Conservation (phyloP, 2,329 filamentous ascomycete genomes). For the Tolypocladium ovalisporum region DNA sequence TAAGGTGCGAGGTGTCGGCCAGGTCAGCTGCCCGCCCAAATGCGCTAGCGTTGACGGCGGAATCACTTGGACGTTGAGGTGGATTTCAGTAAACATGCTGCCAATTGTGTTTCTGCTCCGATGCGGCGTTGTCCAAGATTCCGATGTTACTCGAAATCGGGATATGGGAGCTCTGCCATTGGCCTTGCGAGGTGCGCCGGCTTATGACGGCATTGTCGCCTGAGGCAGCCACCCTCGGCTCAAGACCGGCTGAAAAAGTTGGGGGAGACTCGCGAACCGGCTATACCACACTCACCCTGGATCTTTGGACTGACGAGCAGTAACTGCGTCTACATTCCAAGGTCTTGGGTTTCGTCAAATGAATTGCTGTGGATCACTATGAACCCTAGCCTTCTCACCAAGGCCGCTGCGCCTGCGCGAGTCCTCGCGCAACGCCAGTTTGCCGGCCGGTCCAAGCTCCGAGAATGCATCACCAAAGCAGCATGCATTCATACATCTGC, state of each 20-base stretch:
- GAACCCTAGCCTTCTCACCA: slow-evolving; percentile 36
- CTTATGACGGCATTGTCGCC: slow-evolving; percentile 18
- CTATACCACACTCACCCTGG: not conserved
- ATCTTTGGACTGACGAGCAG: not conserved
- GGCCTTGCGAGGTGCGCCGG: slow-evolving; percentile 4
- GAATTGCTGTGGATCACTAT: slow-evolving; percentile 23
- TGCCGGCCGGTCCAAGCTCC: slow-evolving; percentile 26
- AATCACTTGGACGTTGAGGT: too few species aligned
- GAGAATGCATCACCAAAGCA: slow-evolving; percentile 26
- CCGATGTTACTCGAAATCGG: not conserved
- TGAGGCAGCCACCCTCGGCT: slow-evolving; percentile 14
- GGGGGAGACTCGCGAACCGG: slow-evolving; percentile 1
- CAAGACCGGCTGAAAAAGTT: slow-evolving; percentile 17
- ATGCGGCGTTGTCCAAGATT: not conserved
- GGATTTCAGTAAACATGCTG: too few species aligned
- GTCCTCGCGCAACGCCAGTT: slow-evolving; percentile 32
- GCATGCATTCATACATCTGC: slow-evolving; percentile 22
- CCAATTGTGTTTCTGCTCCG: not conserved
- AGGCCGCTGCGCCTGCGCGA: slow-evolving; percentile 34
- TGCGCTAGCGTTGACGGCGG: too few species aligned
- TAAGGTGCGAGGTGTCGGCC: not conserved
- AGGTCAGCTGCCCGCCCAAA: not conserved
- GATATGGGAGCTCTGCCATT: not conserved
- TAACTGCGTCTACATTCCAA: not conserved
- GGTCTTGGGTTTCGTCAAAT: slow-evolving; percentile 10